These are phyloP conservation scores for Priceomyces medius DNA, from an alignment of 805 yeast genomes.

Conservation along the genomic window DNA sequence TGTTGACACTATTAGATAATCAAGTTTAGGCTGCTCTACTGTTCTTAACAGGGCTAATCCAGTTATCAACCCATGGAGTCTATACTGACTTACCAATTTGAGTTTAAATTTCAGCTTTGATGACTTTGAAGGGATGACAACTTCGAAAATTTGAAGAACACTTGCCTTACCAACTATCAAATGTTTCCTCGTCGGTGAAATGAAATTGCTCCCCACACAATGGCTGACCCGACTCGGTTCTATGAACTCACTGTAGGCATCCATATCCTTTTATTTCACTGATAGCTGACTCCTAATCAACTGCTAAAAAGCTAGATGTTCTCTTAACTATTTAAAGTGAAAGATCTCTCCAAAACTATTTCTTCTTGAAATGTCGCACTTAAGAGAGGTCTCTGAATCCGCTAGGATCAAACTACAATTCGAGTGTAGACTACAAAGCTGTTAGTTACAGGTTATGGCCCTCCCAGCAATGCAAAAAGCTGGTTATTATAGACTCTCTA, in stretches of 20 bases:
- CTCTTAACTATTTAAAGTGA: too few relatives aligned
- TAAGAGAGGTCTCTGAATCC: conserved; percentile 8
- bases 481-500: not conserved
- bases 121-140: conserved; percentile 25
- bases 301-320: too few relatives aligned
- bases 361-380: conserved; percentile 7
- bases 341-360: not conserved
- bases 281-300: too few relatives aligned
- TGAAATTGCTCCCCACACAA: conserved; percentile 53
- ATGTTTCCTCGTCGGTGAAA: conserved; percentile 45
- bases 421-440: not conserved
- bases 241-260: conserved; percentile 72
- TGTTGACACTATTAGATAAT: conserved; percentile 65
- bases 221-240: conserved; percentile 74
- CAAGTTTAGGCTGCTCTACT: conserved; percentile 46
- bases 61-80: conserved; percentile 67
- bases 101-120: conserved; percentile 25
- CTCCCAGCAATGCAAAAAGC: not conserved
- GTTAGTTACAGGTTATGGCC: conserved; percentile 1
- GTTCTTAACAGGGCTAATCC: conserved; percentile 54
- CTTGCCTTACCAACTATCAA: conserved; percentile 71
- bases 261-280: conserved; percentile 65
- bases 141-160: conserved; percentile 59
- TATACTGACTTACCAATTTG: conserved; percentile 57
- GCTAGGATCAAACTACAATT: not conserved